Evolutionary conservation across 139 green algal genomes (phyloP).

Genomic region (Ulvella scutata): DNA sequence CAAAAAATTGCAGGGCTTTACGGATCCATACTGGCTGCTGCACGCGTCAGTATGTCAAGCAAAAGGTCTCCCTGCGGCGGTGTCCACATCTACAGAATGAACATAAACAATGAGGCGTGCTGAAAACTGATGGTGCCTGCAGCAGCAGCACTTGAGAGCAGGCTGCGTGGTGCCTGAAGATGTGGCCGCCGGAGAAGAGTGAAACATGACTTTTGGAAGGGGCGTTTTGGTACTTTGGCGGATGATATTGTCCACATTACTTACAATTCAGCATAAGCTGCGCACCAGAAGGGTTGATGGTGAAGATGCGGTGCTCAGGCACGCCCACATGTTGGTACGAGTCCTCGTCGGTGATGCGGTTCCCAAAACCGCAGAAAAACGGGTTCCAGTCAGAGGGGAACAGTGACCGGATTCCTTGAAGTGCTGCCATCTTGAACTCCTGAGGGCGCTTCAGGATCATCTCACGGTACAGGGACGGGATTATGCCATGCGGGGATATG

Average conservation of each 20-base stretch:
- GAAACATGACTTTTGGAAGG: too few relatives aligned
- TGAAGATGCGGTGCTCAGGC: conserved; percentile 64
- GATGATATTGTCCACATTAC: too few relatives aligned
- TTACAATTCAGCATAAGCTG: too few relatives aligned
- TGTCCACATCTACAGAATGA: too few relatives aligned
- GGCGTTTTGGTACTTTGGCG: too few relatives aligned
- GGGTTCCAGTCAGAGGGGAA: conserved; percentile 77
- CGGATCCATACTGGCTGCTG: background rate
- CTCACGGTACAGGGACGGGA: conserved; percentile 80
- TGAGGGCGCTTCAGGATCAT: conserved; percentile 75
- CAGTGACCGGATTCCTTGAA: conserved; percentile 67
- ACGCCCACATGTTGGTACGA: conserved; percentile 75
- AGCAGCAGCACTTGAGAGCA: too few relatives aligned
- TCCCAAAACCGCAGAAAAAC: conserved; percentile 90
- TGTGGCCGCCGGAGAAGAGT: too few relatives aligned
- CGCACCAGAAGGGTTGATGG: conserved; percentile 71
- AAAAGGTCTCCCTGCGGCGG: too few relatives aligned
- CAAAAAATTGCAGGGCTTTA: background rate
- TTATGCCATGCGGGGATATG: conserved; percentile 83
- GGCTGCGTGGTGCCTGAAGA: too few relatives aligned
- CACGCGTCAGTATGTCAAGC: conserved; percentile 11
- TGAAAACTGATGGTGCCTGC: too few relatives aligned
- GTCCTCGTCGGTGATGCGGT: conserved; percentile 82
- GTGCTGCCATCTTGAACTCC: conserved; percentile 88
- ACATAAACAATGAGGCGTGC: too few relatives aligned